These are phyloP conservation scores for Scleromitrula shiraiana DNA, from an alignment of 2,329 filamentous ascomycete genomes.

Conservation along the genomic window DNA sequence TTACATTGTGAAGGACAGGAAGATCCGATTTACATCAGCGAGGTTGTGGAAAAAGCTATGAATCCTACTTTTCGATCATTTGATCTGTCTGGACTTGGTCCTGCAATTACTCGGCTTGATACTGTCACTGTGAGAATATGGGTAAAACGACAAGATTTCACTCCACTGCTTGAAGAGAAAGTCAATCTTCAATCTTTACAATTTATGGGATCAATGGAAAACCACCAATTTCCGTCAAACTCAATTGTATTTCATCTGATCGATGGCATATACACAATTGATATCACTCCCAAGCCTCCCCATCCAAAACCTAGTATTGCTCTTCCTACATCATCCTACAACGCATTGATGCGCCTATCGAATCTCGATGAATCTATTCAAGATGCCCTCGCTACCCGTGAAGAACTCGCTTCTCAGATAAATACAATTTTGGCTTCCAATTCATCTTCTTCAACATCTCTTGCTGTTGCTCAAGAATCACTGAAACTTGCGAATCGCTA, in stretches of 20 bases:
- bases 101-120: constrained; percentile 57
- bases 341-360: constrained; percentile 76
- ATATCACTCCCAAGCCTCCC: constrained; percentile 44
- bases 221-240: constrained; percentile 70
- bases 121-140: constrained; percentile 65
- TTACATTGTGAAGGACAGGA: constrained; percentile 59
- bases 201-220: constrained; percentile 65
- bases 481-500: constrained; percentile 42
- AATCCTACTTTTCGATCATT: constrained; percentile 89
- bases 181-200: constrained; percentile 67
- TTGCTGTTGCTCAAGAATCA: constrained; percentile 43
- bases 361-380: constrained; percentile 88
- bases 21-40: constrained; percentile 85
- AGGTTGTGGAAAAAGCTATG: constrained; percentile 70
- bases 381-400: constrained; percentile 73
- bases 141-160: constrained; percentile 50
- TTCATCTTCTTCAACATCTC: constrained; percentile 34
- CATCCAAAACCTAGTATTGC: constrained; percentile 43
- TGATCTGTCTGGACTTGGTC: constrained; percentile 57
- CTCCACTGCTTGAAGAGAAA: constrained; percentile 62
- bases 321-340: constrained; percentile 69
- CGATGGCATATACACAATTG: constrained; percentile 79
- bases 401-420: constrained; percentile 70
- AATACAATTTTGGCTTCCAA: constrained; percentile 44
- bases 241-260: constrained; percentile 77